Evolutionary conservation across 1,284 basidiomycete genomes (phyloP).

Genomic region (Marasmius tenuissimus): DNA sequence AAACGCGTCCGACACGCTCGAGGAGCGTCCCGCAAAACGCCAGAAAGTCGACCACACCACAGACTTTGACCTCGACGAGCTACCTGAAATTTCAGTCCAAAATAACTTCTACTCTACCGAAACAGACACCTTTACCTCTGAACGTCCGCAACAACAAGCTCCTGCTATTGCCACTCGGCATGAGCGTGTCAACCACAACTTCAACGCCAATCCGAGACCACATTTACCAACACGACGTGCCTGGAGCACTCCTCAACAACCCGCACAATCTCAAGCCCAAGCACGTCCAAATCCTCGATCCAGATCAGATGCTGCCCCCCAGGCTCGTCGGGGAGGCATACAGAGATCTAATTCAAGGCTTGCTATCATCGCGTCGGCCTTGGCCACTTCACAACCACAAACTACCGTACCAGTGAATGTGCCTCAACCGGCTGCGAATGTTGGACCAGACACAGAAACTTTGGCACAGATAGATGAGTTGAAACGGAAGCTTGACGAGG

Average conservation of each 20-base stretch:
- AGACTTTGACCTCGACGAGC: slow-evolving; percentile 12
- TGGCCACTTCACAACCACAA: neutral
- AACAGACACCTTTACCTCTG: neutral
- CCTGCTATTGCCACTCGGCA: neutral
- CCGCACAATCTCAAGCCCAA: neutral
- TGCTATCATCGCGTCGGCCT: neutral
- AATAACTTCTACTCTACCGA: slow-evolving; percentile 13
- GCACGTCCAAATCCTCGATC: neutral
- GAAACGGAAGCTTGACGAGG: slow-evolving; percentile 47
- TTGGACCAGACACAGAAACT: slow-evolving; percentile 2
- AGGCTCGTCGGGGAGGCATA: neutral
- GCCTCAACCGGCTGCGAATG: slow-evolving; percentile 3
- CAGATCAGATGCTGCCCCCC: neutral
- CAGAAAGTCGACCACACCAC: slow-evolving; percentile 41
- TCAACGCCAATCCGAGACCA: neutral
- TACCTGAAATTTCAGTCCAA: slow-evolving; percentile 13
- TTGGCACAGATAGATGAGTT: slow-evolving; percentile 29
- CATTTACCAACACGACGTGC: neutral
- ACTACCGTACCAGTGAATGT: neutral
- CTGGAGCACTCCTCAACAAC: neutral
- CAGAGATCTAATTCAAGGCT: neutral
- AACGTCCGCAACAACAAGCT: neutral
- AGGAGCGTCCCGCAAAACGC: slow-evolving; percentile 51
- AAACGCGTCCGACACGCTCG: slow-evolving; percentile 21
- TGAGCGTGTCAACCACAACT: neutral